Evolutionary conservation across 768 basidiomycete genomes (phyloP).

Genomic region (Suillus tomentosus): DNA sequence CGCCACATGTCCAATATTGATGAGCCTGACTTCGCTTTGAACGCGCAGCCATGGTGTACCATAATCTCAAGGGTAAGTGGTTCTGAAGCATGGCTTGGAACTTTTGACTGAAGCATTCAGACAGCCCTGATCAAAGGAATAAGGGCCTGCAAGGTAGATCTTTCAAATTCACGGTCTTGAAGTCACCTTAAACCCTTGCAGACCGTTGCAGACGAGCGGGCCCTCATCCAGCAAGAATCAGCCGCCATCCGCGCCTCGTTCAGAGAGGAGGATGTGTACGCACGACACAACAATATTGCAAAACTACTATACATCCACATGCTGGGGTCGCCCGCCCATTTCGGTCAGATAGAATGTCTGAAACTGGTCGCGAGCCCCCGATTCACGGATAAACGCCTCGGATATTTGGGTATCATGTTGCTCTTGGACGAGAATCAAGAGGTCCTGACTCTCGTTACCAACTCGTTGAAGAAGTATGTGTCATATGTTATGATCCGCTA

Average conservation of each 20-base stretch:
- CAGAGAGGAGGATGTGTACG: constrained; percentile 93
- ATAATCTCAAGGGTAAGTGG: constrained; percentile 79
- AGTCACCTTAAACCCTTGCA: constrained; percentile 37
- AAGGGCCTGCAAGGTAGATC: constrained; percentile 87
- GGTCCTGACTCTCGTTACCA: constrained; percentile 95
- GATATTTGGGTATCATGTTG: constrained; percentile 97
- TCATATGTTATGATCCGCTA: background rate
- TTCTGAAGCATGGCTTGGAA: constrained; percentile 7
- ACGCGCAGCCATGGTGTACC: constrained; percentile 62
- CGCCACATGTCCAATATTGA: background rate
- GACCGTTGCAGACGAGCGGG: constrained; percentile 98
- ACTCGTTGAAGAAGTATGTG: constrained; percentile 94
- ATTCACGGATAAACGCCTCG: constrained; percentile 94
- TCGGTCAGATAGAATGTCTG: constrained; percentile 97
- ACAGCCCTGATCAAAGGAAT: constrained; percentile 97
- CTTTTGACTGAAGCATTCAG: constrained; percentile 26
- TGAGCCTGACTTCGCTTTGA: background rate
- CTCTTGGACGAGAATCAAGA: constrained; percentile 97
- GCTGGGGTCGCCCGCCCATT: constrained; percentile 98
- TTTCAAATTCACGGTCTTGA: constrained; percentile 20
- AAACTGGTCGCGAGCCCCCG: constrained; percentile 94
- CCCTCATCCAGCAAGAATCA: constrained; percentile 95
- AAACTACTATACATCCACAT: constrained; percentile 99
- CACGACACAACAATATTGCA: constrained; percentile 96
- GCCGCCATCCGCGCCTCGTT: constrained; percentile 97